Conservation (phyloP, 2,329 filamentous ascomycete species). For the Huntiella decipiens region DNA sequence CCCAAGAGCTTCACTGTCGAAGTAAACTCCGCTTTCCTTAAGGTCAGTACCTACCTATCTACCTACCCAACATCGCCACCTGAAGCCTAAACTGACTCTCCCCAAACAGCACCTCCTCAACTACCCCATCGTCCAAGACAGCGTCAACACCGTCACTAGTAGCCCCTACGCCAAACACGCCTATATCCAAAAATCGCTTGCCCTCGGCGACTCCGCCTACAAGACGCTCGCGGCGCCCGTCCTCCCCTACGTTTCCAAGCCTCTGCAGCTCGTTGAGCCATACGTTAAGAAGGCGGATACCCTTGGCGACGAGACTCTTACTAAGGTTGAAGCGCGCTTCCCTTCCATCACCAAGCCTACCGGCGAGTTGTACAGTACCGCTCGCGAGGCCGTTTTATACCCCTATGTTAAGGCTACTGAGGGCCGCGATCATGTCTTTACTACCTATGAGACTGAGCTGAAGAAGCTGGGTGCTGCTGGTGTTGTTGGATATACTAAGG, state of each 20-base stretch:
- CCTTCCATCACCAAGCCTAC: slow-evolving; percentile 61
- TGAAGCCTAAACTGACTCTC: not conserved
- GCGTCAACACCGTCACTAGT: slow-evolving; percentile 26
- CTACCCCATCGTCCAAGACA: slow-evolving; percentile 68
- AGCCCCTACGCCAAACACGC: slow-evolving; percentile 63
- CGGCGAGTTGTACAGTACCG: slow-evolving; percentile 45
- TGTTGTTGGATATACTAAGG: slow-evolving; percentile 49
- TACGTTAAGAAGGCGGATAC: slow-evolving; percentile 70
- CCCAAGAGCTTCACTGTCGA: slow-evolving; percentile 8
- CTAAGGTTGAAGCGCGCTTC: slow-evolving; percentile 49
- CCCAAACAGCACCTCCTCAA: slow-evolving; percentile 53
- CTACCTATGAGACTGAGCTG: slow-evolving; percentile 36
- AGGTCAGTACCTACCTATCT: slow-evolving; percentile 20
- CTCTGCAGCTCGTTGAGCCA: slow-evolving; percentile 65
- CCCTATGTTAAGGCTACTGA: slow-evolving; percentile 43
- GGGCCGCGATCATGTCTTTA: slow-evolving; percentile 41
- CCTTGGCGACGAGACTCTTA: slow-evolving; percentile 53
- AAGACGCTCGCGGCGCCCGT: slow-evolving; percentile 58
- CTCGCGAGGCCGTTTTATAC: slow-evolving; percentile 40
- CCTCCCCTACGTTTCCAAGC: slow-evolving; percentile 47
- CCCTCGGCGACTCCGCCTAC: slow-evolving; percentile 57
- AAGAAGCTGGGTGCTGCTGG: slow-evolving; percentile 47
- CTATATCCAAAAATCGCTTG: slow-evolving; percentile 65
- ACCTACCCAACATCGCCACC: not conserved
- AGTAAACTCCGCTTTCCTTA: slow-evolving; percentile 29